Conservation (phyloP, 495 filamentous ascomycete species). For the Penicillium silybi region DNA sequence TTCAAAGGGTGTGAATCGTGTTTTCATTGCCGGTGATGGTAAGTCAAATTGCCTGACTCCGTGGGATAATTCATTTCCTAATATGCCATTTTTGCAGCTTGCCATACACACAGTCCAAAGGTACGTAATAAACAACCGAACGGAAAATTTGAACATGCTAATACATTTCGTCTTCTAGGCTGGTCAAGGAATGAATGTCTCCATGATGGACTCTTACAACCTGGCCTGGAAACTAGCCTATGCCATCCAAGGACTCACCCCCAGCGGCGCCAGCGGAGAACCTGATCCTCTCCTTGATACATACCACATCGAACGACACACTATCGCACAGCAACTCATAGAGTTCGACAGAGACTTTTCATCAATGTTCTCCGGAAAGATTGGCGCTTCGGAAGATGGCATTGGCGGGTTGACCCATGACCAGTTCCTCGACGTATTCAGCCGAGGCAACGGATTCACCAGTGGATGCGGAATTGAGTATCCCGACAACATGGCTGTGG, state of each 20-base stretch:
- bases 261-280: conserved; percentile 26
- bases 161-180: conserved; percentile 43
- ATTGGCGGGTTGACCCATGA: conserved; percentile 42
- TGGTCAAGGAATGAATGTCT: conserved; percentile 87
- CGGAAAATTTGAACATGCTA: not conserved
- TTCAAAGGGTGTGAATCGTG: conserved; percentile 39
- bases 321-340: conserved; percentile 69
- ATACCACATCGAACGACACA: conserved; percentile 65
- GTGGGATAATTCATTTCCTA: not conserved
- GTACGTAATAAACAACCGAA: conserved; percentile 26
- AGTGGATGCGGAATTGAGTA: conserved; percentile 48
- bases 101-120: conserved; percentile 68
- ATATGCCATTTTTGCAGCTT: conserved; percentile 17
- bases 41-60: conserved; percentile 16
- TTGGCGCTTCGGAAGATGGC: conserved; percentile 31
- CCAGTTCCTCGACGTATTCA: conserved; percentile 50
- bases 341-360: conserved; percentile 64
- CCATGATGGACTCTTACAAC: conserved; percentile 79
- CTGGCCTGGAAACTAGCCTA: conserved; percentile 81
- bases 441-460: conserved; percentile 43
- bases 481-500: conserved; percentile 35
- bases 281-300: conserved; percentile 57
- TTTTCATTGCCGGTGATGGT: conserved; percentile 67
- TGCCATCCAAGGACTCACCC: conserved; percentile 60
- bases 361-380: conserved; percentile 46